Conservation (phyloP, 352 stramenopile genomes). For the Peronospora tabacina region DNA sequence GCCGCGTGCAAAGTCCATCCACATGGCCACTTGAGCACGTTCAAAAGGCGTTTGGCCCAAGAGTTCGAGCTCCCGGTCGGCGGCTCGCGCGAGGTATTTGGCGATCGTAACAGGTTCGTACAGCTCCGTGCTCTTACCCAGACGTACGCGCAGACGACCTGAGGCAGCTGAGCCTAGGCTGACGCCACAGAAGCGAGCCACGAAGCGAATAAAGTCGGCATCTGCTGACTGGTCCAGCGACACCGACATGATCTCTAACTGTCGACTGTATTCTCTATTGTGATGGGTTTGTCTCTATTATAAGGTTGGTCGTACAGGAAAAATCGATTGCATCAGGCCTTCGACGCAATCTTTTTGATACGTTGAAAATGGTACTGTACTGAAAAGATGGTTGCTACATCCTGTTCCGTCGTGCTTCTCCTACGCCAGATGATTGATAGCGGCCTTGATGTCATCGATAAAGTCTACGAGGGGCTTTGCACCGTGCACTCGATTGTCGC, state of each 20-base stretch:
- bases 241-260: slow-evolving; percentile 52
- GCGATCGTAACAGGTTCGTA: slow-evolving; percentile 68
- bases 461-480: slow-evolving; percentile 49
- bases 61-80: slow-evolving; percentile 67
- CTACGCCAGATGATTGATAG: no score
- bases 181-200: slow-evolving; percentile 74
- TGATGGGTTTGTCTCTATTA: not conserved
- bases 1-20: slow-evolving; percentile 55
- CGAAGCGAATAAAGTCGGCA: slow-evolving; percentile 72
- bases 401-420: no score
- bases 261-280: no score
- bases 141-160: slow-evolving; percentile 61
- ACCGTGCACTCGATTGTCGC: slow-evolving; percentile 77
- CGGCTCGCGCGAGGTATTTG: slow-evolving; percentile 64
- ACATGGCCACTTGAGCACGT: slow-evolving; percentile 69
- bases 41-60: slow-evolving; percentile 52
- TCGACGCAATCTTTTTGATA: no score
- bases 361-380: no score
- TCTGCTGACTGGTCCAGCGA: slow-evolving; percentile 71
- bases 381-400: no score
- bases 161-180: slow-evolving; percentile 62
- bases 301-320: no score
- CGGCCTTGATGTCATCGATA: slow-evolving; percentile 41
- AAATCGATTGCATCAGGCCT: no score
- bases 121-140: slow-evolving; percentile 64